Conservation (phyloP, 164 flowering plant genomes). For the Magnolia kwangsiensis region DNA sequence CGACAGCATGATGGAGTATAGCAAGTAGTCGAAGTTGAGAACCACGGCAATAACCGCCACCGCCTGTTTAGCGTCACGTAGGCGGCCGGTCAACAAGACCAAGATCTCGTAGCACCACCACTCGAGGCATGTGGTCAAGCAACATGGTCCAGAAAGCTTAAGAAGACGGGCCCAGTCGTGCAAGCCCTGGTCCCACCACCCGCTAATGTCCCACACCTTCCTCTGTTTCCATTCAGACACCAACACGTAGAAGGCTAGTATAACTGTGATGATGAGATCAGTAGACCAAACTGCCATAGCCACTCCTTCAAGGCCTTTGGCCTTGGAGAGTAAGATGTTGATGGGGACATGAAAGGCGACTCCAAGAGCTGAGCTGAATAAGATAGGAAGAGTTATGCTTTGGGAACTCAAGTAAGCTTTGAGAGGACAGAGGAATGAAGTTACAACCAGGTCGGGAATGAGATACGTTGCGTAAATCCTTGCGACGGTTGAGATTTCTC, state of each 20-base stretch:
- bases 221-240: slow-evolving; percentile 32
- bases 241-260: slow-evolving; percentile 41
- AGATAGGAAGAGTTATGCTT: slow-evolving; percentile 55
- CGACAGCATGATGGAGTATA: slow-evolving; percentile 77
- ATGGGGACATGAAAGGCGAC: slow-evolving; percentile 61
- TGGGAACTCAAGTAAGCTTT: slow-evolving; percentile 80
- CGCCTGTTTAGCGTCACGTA: slow-evolving; percentile 50
- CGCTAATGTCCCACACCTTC: slow-evolving; percentile 51
- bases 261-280: slow-evolving; percentile 44
- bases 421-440: slow-evolving; percentile 69
- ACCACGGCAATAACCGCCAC: slow-evolving; percentile 69
- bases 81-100: slow-evolving; percentile 66
- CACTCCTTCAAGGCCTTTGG: slow-evolving; percentile 63
- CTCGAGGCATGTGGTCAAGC: slow-evolving; percentile 87
- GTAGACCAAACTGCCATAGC: slow-evolving; percentile 73
- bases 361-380: slow-evolving; percentile 61
- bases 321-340: slow-evolving; percentile 54
- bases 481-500: slow-evolving; percentile 55
- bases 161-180: slow-evolving; percentile 55
- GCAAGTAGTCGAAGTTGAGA: slow-evolving; percentile 81
- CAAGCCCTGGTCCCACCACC: slow-evolving; percentile 61
- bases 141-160: slow-evolving; percentile 64
- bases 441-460: slow-evolving; percentile 70
- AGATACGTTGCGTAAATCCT: slow-evolving; percentile 55
- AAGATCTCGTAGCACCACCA: slow-evolving; percentile 97